Conservation (phyloP, 2,329 filamentous ascomycete genomes). For the Ceratocystis colombiana region DNA sequence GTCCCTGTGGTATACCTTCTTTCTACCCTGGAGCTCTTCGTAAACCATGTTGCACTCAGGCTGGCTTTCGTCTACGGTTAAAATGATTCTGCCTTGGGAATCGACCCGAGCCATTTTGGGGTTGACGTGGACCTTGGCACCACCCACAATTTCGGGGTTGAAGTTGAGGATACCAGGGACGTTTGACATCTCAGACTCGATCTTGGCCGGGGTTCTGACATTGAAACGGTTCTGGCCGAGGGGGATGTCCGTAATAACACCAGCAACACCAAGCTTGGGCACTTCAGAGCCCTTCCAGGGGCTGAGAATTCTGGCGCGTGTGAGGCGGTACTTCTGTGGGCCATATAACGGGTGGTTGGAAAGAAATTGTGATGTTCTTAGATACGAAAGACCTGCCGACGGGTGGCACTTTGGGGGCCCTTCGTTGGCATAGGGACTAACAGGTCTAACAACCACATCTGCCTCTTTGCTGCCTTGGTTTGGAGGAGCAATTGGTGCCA, state of each 20-base stretch:
- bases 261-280: slow-evolving; percentile 45
- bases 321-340: slow-evolving; percentile 44
- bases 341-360: slow-evolving; percentile 54
- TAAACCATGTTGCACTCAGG: slow-evolving; percentile 37
- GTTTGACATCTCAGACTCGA: slow-evolving; percentile 26
- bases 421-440: slow-evolving; percentile 40
- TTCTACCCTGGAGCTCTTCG: slow-evolving; percentile 38
- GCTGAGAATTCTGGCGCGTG: slow-evolving; percentile 43
- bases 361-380: slow-evolving; percentile 45
- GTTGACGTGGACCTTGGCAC: slow-evolving; percentile 46
- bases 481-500: slow-evolving; percentile 42
- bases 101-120: slow-evolving; percentile 39
- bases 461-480: slow-evolving; percentile 28
- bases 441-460: slow-evolving; percentile 22
- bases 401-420: slow-evolving; percentile 54
- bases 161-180: slow-evolving; percentile 29
- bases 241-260: slow-evolving; percentile 42
- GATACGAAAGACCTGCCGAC: slow-evolving; percentile 52
- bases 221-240: slow-evolving; percentile 39
- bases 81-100: slow-evolving; percentile 41
- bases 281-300: slow-evolving; percentile 34
- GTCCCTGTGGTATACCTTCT: slow-evolving; percentile 31
- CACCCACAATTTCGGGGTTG: slow-evolving; percentile 42
- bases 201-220: slow-evolving; percentile 26
- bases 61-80: slow-evolving; percentile 37